Conservation (phyloP, 1,284 basidiomycete genomes). For the Ustilago crameri region DNA sequence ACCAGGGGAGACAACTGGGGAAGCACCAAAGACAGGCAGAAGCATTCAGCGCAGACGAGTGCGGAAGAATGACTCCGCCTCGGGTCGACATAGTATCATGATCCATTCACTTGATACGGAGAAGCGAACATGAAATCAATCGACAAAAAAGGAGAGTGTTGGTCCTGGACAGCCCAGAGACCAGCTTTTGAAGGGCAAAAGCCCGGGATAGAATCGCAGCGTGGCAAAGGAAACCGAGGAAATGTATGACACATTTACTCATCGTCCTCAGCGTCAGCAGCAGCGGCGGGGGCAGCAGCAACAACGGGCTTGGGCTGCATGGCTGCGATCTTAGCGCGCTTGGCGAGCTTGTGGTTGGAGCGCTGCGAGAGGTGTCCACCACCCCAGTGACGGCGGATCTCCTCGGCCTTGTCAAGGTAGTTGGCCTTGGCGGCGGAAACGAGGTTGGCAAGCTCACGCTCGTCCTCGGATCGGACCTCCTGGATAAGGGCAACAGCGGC, state of each 20-base stretch:
- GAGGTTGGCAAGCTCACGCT: constrained; percentile 90
- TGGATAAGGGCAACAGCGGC: constrained; percentile 88
- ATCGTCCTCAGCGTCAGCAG: constrained; percentile 45
- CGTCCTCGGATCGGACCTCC: constrained; percentile 93
- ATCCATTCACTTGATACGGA: constrained; percentile 35
- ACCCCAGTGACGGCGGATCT: constrained; percentile 90
- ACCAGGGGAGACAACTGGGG: background rate
- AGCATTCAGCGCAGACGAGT: constrained; percentile 7
- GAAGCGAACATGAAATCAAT: constrained; percentile 38
- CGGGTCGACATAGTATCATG: constrained; percentile 21
- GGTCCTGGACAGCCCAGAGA: constrained; percentile 16
- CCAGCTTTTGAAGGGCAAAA: constrained; percentile 38
- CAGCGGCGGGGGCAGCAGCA: constrained; percentile 31
- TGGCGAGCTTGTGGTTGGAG: constrained; percentile 89
- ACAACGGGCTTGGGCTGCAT: constrained; percentile 50
- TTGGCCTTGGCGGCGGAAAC: constrained; percentile 96
- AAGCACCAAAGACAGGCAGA: constrained; percentile 25
- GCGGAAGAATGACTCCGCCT: background rate
- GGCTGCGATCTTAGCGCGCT: constrained; percentile 88
- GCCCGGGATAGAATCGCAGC: constrained; percentile 10
- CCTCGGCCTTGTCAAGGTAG: constrained; percentile 93
- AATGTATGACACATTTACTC: constrained; percentile 43
- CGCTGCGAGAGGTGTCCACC: constrained; percentile 94
- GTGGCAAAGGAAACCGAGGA: constrained; percentile 10
- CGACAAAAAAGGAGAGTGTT: constrained; percentile 28